Conservation (phyloP, 2,329 filamentous ascomycete genomes). For the Fusarium luffae region DNA sequence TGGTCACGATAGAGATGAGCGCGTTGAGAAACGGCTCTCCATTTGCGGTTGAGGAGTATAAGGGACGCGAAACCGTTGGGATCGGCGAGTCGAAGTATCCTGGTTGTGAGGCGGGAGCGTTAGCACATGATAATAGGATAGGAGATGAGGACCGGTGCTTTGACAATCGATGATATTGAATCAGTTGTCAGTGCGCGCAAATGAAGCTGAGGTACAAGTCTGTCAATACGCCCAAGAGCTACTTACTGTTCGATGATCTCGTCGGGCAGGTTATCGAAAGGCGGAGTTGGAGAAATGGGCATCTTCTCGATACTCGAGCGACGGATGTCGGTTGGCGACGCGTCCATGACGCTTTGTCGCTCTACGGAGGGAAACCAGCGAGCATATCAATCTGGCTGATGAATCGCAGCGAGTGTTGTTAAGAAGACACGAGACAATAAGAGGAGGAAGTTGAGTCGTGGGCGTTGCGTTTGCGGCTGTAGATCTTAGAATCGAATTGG, state of each 20-base stretch:
- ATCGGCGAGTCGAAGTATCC: slow-evolving; percentile 70
- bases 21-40: slow-evolving; percentile 72
- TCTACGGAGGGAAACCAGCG: slow-evolving; percentile 34
- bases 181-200: not conserved
- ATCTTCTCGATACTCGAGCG: slow-evolving; percentile 52
- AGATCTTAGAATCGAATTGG: slow-evolving; percentile 12
- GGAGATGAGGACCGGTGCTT: not conserved
- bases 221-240: not conserved
- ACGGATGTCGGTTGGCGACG: slow-evolving; percentile 44
- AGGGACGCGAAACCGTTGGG: slow-evolving; percentile 75
- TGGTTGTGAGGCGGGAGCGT: slow-evolving; percentile 48
- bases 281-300: slow-evolving; percentile 47
- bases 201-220: not conserved
- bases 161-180: not conserved
- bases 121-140: slow-evolving; percentile 22
- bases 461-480: slow-evolving; percentile 8
- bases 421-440: not conserved
- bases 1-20: slow-evolving; percentile 72
- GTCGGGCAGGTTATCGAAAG: slow-evolving; percentile 70
- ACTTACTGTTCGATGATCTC: slow-evolving; percentile 77
- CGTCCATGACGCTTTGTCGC: slow-evolving; percentile 49
- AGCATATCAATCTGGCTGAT: slow-evolving; percentile 39
- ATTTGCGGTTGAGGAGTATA: slow-evolving; percentile 72
- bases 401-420: slow-evolving; percentile 3
- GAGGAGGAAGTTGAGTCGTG: not conserved